Conservation (phyloP, 345 rosid species). For the Physaria fendleri region DNA sequence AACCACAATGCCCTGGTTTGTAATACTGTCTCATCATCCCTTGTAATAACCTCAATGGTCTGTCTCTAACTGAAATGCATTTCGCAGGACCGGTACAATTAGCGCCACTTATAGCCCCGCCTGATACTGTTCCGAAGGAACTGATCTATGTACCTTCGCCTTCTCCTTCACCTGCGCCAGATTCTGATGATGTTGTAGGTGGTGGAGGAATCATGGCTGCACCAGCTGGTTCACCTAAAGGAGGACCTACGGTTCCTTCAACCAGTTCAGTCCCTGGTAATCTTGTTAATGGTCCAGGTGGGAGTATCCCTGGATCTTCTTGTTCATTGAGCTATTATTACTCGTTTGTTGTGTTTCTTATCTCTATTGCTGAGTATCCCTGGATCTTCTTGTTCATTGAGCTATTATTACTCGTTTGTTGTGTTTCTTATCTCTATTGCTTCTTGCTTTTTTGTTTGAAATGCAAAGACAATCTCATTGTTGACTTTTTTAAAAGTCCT, state of each 20-base stretch:
- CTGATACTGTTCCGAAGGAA: constrained; percentile 51
- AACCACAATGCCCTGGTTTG: constrained; percentile 88
- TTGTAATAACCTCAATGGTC: neutral
- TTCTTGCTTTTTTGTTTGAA: constrained; percentile 13
- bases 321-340: constrained; percentile 26
- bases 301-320: constrained; percentile 47
- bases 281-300: constrained; percentile 52
- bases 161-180: constrained; percentile 14
- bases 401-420: constrained; percentile 17
- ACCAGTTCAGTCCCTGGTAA: constrained; percentile 54
- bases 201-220: constrained; percentile 24
- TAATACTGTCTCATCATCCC: neutral
- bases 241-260: constrained; percentile 41
- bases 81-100: constrained; percentile 67
- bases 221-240: constrained; percentile 36
- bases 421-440: constrained; percentile 16
- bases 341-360: constrained; percentile 2
- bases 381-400: constrained; percentile 33
- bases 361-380: constrained; percentile 49
- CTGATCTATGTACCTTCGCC: constrained; percentile 47
- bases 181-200: constrained; percentile 20
- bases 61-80: constrained; percentile 5
- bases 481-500: neutral
- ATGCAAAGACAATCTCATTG: neutral
- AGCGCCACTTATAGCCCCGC: constrained; percentile 71